phyloP scores from a whole-genome alignment of 345 rosid genomes.

The Nasturtium officinale region DNA sequence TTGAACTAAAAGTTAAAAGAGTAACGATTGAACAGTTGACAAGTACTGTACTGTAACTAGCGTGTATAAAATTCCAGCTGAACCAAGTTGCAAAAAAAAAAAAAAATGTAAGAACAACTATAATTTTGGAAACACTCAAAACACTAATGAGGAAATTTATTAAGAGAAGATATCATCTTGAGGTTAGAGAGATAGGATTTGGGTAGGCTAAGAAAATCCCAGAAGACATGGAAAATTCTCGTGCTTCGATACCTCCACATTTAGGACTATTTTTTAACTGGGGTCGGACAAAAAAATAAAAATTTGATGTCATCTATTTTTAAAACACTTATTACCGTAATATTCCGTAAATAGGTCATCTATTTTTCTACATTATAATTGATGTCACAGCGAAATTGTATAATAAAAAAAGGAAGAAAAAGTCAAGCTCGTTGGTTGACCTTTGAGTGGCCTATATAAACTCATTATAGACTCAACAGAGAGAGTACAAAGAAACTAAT shows the following conservation, averaged over 20 bases:
- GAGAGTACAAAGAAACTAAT: constrained; percentile 3
- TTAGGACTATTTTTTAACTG: too few species aligned
- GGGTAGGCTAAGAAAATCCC: constrained; percentile 68
- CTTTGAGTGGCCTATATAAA: constrained; percentile 38
- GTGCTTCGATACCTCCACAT: constrained; percentile 49
- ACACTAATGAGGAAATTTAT: constrained; percentile 41
- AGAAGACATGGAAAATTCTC: constrained; percentile 77
- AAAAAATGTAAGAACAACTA: constrained; percentile 16
- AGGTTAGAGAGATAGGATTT: constrained; percentile 41
- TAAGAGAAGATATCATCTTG: constrained; percentile 42
- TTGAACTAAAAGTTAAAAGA: not conserved
- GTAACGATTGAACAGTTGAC: constrained; percentile 13
- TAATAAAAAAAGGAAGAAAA: constrained; percentile 29
- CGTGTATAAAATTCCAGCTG: constrained; percentile 6
- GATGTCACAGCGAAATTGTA: constrained; percentile 37
- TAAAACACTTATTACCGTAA: constrained; percentile 13
- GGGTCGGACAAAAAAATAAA: too few species aligned
- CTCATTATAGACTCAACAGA: constrained; percentile 32
- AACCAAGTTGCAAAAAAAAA: constrained; percentile 35
- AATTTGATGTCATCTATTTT: too few species aligned
- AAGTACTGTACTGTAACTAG: not conserved
- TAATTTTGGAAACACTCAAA: constrained; percentile 37
- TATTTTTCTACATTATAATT: constrained; percentile 14
- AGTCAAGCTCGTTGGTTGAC: constrained; percentile 52
- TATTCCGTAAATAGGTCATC: constrained; percentile 20